Conservation (phyloP, 164 flowering plant species). For the Houttuynia cordata region DNA sequence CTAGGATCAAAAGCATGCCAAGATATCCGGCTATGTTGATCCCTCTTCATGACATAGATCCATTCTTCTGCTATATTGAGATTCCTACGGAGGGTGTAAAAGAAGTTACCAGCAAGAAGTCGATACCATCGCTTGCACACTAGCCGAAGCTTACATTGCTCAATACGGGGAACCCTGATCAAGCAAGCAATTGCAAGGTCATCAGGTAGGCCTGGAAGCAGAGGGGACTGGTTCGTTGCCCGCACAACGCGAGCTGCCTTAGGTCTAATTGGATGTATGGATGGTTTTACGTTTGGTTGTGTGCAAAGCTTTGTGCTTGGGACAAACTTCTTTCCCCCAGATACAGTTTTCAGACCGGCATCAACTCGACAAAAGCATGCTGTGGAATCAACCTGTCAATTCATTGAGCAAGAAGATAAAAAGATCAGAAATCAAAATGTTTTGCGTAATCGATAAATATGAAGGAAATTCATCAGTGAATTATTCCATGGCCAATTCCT, state of each 20-base stretch:
- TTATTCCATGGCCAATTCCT: no score
- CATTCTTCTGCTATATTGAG: slow-evolving; percentile 74
- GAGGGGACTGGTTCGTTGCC: slow-evolving; percentile 45
- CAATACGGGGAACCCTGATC: slow-evolving; percentile 62
- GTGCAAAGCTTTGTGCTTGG: slow-evolving; percentile 65
- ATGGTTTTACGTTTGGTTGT: slow-evolving; percentile 62
- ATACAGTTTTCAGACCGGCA: no score
- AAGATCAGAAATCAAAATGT: no score
- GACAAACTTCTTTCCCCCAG: no score
- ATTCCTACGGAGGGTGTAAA: slow-evolving; percentile 61
- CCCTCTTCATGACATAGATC: slow-evolving; percentile 77
- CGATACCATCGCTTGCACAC: slow-evolving; percentile 89
- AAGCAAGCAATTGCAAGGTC: slow-evolving; percentile 92
- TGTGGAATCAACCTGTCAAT: slow-evolving; percentile 62
- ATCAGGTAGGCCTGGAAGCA: slow-evolving; percentile 86
- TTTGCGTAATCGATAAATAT: no score
- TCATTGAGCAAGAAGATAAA: no score
- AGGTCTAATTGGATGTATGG: slow-evolving; percentile 43
- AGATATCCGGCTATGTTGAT: slow-evolving; percentile 55
- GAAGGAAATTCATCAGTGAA: no score
- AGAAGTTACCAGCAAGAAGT: slow-evolving; percentile 64
- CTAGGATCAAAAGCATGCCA: slow-evolving; percentile 86
- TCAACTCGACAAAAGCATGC: slow-evolving; percentile 73
- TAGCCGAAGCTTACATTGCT: slow-evolving; percentile 60
- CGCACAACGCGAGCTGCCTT: not conserved